Conservation (phyloP, 2,329 filamentous ascomycete species). For the Claviceps monticola region DNA sequence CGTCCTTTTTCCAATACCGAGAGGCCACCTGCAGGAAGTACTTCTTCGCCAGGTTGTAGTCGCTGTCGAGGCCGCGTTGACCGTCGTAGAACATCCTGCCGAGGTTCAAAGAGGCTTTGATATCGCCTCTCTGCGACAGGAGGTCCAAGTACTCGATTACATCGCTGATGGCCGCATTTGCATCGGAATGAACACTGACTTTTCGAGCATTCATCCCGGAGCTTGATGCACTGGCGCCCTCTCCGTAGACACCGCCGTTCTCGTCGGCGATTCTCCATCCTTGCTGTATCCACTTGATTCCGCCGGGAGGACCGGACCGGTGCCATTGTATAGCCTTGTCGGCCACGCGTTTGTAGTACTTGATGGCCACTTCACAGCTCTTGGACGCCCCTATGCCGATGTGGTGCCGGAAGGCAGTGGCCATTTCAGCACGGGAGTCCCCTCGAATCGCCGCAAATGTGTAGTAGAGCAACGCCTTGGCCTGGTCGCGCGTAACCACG, state of each 20-base stretch:
- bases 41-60: conserved; percentile 58
- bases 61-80: conserved; percentile 57
- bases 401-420: conserved; percentile 73
- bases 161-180: conserved; percentile 79
- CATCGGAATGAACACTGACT: conserved; percentile 59
- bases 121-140: conserved; percentile 78
- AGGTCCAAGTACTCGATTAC: conserved; percentile 89
- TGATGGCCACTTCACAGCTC: conserved; percentile 71
- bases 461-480: conserved; percentile 84
- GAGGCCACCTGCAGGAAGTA: conserved; percentile 72
- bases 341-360: conserved; percentile 86
- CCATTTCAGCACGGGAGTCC: conserved; percentile 83
- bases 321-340: conserved; percentile 86
- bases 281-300: conserved; percentile 62
- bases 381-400: conserved; percentile 73
- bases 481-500: conserved; percentile 72
- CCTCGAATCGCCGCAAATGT: conserved; percentile 81
- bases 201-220: conserved; percentile 71
- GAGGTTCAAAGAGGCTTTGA: conserved; percentile 74
- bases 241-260: conserved; percentile 81
- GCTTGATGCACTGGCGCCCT: conserved; percentile 82
- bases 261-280: conserved; percentile 83
- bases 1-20: conserved; percentile 69
- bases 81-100: conserved; percentile 84
- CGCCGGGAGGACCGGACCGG: conserved; percentile 79